Evolutionary conservation across 805 yeast species (phyloP).

Genomic region (Ogataea trehaloabstinens): DNA sequence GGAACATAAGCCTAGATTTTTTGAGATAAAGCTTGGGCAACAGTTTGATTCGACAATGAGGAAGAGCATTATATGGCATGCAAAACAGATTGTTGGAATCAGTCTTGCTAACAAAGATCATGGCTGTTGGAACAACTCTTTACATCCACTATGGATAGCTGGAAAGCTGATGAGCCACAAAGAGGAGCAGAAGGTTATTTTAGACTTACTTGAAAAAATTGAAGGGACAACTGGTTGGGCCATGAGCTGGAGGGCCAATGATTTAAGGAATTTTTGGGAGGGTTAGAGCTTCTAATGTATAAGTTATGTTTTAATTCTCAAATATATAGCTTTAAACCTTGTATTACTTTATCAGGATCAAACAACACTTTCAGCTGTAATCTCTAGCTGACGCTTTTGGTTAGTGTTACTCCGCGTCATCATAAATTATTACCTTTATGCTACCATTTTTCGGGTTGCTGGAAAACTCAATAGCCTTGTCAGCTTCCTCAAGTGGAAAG

Average conservation of each 20-base stretch:
- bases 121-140: constrained; percentile 17
- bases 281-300: too few relatives aligned
- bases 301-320: too few relatives aligned
- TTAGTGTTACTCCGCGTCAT: too few relatives aligned
- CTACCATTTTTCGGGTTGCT: constrained; percentile 43
- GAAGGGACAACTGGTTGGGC: constrained; percentile 17
- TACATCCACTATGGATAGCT: constrained; percentile 23
- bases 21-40: constrained; percentile 2
- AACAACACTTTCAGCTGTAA: too few relatives aligned
- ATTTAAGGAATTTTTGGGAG: background rate
- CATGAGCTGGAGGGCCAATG: constrained; percentile 10
- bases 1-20: constrained; percentile 35
- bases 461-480: constrained; percentile 39
- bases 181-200: constrained; percentile 15
- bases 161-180: constrained; percentile 17
- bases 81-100: constrained; percentile 34
- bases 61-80: constrained; percentile 28
- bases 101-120: constrained; percentile 26
- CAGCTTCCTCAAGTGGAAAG: constrained; percentile 45
- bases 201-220: constrained; percentile 13
- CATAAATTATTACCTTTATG: constrained; percentile 46
- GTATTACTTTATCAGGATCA: too few relatives aligned
- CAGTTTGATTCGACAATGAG: background rate
- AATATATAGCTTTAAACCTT: too few relatives aligned
- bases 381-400: too few relatives aligned